Conservation (phyloP, 2,329 filamentous ascomycete genomes). For the Penicillium sp. region DNA sequence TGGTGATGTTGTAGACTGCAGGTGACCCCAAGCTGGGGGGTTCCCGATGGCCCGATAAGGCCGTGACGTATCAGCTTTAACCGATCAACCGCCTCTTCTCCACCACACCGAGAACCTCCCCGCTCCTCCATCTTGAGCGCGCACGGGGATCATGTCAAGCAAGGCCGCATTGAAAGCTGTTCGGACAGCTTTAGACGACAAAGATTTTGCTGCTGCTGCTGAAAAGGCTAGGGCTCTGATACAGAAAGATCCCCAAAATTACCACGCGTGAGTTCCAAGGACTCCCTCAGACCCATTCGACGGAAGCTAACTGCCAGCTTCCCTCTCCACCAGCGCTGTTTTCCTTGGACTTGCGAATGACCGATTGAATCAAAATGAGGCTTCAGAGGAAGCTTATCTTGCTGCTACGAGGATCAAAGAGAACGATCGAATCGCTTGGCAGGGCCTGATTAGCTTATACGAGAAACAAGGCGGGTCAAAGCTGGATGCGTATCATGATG, state of each 20-base stretch:
- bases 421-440: conserved; percentile 82
- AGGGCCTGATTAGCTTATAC: conserved; percentile 83
- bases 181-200: conserved; percentile 73
- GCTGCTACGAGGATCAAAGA: conserved; percentile 72
- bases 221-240: conserved; percentile 71
- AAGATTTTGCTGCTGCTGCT: conserved; percentile 77
- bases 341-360: conserved; percentile 85
- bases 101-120: conserved; percentile 27
- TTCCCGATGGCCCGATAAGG: conserved; percentile 22
- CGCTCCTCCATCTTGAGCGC: conserved; percentile 19
- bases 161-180: conserved; percentile 83
- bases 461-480: conserved; percentile 73
- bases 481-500: conserved; percentile 73
- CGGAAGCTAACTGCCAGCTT: conserved; percentile 5
- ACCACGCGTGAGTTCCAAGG: conserved; percentile 68
- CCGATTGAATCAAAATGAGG: conserved; percentile 70
- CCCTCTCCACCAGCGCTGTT: conserved; percentile 62
- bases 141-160: conserved; percentile 42
- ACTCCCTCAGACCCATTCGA: conserved; percentile 1
- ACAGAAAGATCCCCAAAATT: conserved; percentile 73
- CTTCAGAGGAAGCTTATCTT: conserved; percentile 76
- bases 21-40: conserved; percentile 9
- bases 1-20: conserved; percentile 1
- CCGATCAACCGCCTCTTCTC: conserved; percentile 19
- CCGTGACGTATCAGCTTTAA: conserved; percentile 35